Evolutionary conservation across 2,329 filamentous ascomycete genomes (phyloP).

Genomic region (Aspergillus intermedius): DNA sequence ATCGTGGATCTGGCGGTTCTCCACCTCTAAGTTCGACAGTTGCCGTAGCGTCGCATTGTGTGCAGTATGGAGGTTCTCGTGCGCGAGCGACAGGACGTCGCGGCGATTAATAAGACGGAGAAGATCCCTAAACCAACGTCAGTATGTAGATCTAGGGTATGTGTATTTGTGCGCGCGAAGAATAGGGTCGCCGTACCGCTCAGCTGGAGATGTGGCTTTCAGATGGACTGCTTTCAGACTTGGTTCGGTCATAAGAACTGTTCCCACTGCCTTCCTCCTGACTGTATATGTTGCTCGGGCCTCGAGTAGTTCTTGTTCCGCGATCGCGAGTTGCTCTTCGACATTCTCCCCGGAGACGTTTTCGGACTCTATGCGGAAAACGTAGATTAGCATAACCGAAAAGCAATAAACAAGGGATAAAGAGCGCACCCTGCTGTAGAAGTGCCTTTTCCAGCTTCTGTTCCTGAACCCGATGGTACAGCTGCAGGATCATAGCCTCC

Average conservation of each 20-base stretch:
- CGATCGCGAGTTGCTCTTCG: slow-evolving; percentile 44
- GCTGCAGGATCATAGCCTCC: slow-evolving; percentile 60
- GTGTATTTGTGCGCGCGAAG: neutral
- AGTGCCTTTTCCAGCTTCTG: slow-evolving; percentile 67
- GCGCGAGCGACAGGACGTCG: slow-evolving; percentile 58
- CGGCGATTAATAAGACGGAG: slow-evolving; percentile 60
- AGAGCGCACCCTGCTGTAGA: slow-evolving; percentile 41
- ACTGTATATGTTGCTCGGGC: slow-evolving; percentile 64
- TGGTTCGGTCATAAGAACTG: slow-evolving; percentile 65
- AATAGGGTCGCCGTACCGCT: slow-evolving; percentile 50
- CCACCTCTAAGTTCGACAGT: slow-evolving; percentile 52
- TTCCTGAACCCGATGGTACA: slow-evolving; percentile 66
- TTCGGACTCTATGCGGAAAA: slow-evolving; percentile 25
- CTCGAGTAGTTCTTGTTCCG: slow-evolving; percentile 62
- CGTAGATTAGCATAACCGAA: neutral
- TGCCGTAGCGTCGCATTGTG: slow-evolving; percentile 48
- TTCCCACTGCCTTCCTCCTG: slow-evolving; percentile 62
- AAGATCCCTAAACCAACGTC: slow-evolving; percentile 50
- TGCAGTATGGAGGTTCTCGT: slow-evolving; percentile 54
- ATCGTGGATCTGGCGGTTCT: slow-evolving; percentile 50
- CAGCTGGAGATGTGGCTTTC: slow-evolving; percentile 57
- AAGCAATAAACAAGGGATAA: slow-evolving; percentile 2
- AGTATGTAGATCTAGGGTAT: slow-evolving; percentile 4
- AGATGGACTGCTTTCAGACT: slow-evolving; percentile 71
- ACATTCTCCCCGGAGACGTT: slow-evolving; percentile 44